Conservation (phyloP, 768 basidiomycete genomes). For the Lepiota brunneoincarnata region DNA sequence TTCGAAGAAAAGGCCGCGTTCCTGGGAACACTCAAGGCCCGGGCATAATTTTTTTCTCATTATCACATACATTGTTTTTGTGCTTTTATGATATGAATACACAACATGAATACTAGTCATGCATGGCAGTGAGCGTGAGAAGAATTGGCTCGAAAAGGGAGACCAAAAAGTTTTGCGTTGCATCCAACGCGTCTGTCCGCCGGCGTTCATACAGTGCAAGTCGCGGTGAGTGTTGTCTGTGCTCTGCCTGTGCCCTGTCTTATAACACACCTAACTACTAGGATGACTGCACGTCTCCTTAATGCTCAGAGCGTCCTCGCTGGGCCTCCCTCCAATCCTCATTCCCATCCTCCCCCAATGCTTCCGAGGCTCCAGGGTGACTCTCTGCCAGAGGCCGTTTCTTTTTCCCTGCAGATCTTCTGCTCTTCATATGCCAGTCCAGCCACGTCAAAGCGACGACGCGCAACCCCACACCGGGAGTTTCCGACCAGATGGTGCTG, state of each 20-base stretch:
- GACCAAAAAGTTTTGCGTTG: conserved; percentile 21
- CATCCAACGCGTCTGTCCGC: conserved; percentile 30
- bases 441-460: background rate
- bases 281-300: conserved; percentile 75
- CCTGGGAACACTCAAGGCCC: conserved; percentile 87
- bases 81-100: conserved; percentile 13
- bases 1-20: conserved; percentile 95
- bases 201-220: conserved; percentile 24
- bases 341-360: conserved; percentile 33
- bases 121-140: conserved; percentile 6
- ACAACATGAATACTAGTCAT: conserved; percentile 4
- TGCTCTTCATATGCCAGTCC: background rate
- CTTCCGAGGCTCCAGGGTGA: conserved; percentile 7
- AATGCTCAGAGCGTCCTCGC: conserved; percentile 84
- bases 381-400: background rate
- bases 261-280: conserved; percentile 21
- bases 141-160: background rate
- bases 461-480: background rate
- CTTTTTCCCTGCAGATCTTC: background rate
- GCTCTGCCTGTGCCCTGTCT: background rate
- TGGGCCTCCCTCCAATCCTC: conserved; percentile 57
- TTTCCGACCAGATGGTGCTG: background rate
- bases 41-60: conserved; percentile 53
- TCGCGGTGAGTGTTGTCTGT: background rate
- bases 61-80: conserved; percentile 26